Evolutionary conservation across 2,329 filamentous ascomycete species (phyloP), one percentile per base, ranked within the genome.

Genomic region (Rutstroemia sydowiana): DNA sequence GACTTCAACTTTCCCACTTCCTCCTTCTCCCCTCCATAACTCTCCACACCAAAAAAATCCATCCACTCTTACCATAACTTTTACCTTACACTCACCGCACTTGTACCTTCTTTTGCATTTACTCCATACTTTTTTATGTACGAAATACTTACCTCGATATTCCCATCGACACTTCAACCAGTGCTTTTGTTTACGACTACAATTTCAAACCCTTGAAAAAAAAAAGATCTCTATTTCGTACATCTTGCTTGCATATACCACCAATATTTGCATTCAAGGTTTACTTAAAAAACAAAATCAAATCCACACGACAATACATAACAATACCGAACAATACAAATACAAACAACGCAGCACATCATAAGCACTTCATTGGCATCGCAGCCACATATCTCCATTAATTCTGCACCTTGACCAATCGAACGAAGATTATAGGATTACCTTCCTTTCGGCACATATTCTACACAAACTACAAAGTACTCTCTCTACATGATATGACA

Each of bases 1-100:
- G 52, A 48, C 55, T 45, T 55, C 56, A 53, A 54, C 54, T 52
- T 39, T 23, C 18, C 31, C 51, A 46, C 28, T 47, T 32, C n/a
- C n/a, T n/a, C n/a, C n/a, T n/a, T n/a, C n/a, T 44, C 14, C 43
- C 41, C 37, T 54, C 40, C 51, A 30, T 51, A 32, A 48, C 36
- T 4, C 34, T 13, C 14, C n/a, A 18, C 14, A 18, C 3, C n/a
- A n/a, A n/a, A n/a, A n/a, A n/a, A n/a, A n/a, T n/a, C n/a, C n/a
- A n/a, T n/a, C n/a, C n/a, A n/a, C n/a, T n/a, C n/a, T n/a, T n/a
- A n/a, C n/a, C n/a, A n/a, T n/a, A n/a, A n/a, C n/a, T n/a, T n/a
- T n/a, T n/a, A n/a, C n/a, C n/a, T n/a, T n/a, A n/a, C n/a, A n/a
- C n/a, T n/a, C n/a, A n/a, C n/a, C n/a, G n/a, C n/a, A n/a, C n/a